Conservation (phyloP, 139 green algal species). For the Micromonas pusilla region DNA sequence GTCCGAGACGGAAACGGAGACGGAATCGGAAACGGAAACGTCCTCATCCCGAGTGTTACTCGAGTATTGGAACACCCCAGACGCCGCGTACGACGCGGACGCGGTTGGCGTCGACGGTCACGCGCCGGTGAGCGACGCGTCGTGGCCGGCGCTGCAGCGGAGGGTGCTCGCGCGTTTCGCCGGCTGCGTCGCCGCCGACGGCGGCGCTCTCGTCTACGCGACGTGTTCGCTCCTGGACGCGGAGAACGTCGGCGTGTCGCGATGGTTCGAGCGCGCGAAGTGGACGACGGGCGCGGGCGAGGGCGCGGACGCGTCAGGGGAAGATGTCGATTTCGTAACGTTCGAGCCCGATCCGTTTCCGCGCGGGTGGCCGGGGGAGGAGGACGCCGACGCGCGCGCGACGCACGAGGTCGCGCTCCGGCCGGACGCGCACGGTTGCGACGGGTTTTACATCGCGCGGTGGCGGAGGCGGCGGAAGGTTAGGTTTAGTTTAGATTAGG, state of each 20-base stretch:
- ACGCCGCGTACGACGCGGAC: too few relatives aligned
- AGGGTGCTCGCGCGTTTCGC: too few relatives aligned
- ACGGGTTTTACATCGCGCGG: conserved; percentile 14
- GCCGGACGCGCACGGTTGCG: not conserved
- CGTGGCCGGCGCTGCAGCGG: not conserved
- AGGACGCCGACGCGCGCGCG: not conserved
- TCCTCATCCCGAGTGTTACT: too few relatives aligned
- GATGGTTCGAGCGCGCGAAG: conserved; percentile 19
- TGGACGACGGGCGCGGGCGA: not conserved
- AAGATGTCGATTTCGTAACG: too few relatives aligned
- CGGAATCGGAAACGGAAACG: not conserved
- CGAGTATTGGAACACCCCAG: too few relatives aligned
- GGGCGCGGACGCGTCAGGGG: not conserved
- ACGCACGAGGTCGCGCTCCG: not conserved
- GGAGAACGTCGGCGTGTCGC: conserved; percentile 3
- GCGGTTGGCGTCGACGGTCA: too few relatives aligned
- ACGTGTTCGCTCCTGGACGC: conserved; percentile 17
- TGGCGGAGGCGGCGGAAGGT: too few relatives aligned
- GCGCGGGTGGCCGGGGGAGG: too few relatives aligned
- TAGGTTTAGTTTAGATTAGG: too few relatives aligned
- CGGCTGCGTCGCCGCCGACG: too few relatives aligned
- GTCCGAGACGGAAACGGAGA: too few relatives aligned
- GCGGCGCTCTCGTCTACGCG: conserved; percentile 14
- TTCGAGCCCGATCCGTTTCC: too few relatives aligned
- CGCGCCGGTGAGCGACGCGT: not conserved